Evolutionary conservation across 805 yeast genomes (phyloP), one percentile per base, ranked within the genome.

Genomic region (Candida ipomoeae): DNA sequence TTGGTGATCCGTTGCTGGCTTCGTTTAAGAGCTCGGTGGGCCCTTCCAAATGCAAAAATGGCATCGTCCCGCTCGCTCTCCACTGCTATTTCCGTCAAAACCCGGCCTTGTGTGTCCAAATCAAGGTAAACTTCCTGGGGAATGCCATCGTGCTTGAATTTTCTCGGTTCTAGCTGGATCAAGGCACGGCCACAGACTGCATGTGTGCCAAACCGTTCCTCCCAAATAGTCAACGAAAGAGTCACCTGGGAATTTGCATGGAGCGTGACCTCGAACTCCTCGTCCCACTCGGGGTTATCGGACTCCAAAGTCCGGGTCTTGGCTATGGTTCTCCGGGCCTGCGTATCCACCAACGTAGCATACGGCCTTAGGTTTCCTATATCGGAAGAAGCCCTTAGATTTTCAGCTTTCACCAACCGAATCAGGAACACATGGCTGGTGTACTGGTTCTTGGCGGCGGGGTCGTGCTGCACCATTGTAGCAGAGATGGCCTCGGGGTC

Each of bases 1-100:
- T 83, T 80, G 46, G 87, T 77, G 51, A 86, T 80, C 49, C 87
- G 78, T 48, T 86, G 86, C 62, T 83, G 81, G 1, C 84, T 75
- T 52, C 90, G 76, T 32, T 75, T 68, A 29, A 92, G 69, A 1
- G 83, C 77, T 55, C 92, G 71, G 58, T 84, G 80, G 0, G 92
- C 84, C 55, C 85, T 78, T 1, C 96, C 95, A 66, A 92, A 77
- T 42, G 84, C 85, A 60, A 87, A 92, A 7, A 88, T 68, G 1
- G 96, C 89, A 66, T 91, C 96, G 37, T 80, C 80, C 43, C 83
- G 77, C 58, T 91, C 96, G 47, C 82, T 79, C 61, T 91, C 97
- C 56, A 88, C 81, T 0, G 89, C 83, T 2, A 91, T 73, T 58
- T 83, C 83, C 2, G 90, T 67, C 43, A 79, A 64, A 2, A 94